Base-by-base conservation (phyloP, 495 filamentous ascomycete species). In the Barbatosphaeria neglecta region DNA sequence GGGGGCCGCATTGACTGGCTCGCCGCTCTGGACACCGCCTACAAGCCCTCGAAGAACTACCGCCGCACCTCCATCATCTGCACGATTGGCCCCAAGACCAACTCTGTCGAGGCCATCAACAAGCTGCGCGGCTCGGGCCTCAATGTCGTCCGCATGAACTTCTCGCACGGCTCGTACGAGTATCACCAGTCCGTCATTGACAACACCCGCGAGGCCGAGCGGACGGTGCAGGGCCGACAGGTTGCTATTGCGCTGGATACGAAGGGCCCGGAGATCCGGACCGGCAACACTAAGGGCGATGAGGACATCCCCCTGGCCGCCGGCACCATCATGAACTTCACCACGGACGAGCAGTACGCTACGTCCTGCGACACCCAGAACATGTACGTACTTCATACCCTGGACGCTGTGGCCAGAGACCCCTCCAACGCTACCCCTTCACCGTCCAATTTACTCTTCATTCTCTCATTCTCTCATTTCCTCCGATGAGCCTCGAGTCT, bases 1-100 rank as follows among this genome's bases (percentile, higher is more conserved):
- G 87, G 86, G 75, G 65, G 90, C 84, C 68, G 84, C 71, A 84
- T 93, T 56, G 84, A 92, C 71, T 98, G 92, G 92, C 81, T 94
- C 53, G 80, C 87, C 58, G 75, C 83, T 49, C 71, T 81, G 38
- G 68, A 77, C 53, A 90, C 87, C 46, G 81, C 88, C 55, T 83
- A 82, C 68, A 73, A 80, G 41, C 88, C 90, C 24, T 70, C 76
- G 40, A 84, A 84, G 71, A 87, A 87, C 72, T 90, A 90, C 63
- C 86, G 92, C 52, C 86, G 93, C 49, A 94, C 93, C 44, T 95
- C 90, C 51, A 98, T 98, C 75, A 95, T 98, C 66, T 85, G 92
- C 69, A 98, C 92, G 61, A 98, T 98, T 67, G 92, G 92, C 43
- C 92, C 92, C 54, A 98, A 98, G 84, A 97, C 93, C 45, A 98